A percentile compares a stretch with the other conserved stretches of the same genome.
phyloP scores from a whole-genome alignment of 768 basidiomycete species.

The Rhizopogon vinicolor region DNA sequence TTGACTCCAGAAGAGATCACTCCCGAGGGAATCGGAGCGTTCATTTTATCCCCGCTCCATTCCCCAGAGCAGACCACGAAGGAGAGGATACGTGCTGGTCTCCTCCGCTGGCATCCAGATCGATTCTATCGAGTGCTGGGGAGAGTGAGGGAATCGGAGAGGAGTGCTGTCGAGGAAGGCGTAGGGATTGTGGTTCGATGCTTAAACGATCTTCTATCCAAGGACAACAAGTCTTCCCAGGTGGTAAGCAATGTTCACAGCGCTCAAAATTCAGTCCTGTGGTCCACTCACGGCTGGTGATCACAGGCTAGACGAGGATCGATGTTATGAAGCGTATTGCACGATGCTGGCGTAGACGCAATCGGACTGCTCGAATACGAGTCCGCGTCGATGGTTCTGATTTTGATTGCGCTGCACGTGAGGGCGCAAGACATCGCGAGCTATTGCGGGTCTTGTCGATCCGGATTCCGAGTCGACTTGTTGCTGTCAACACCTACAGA shows the following conservation, averaged over 20 bases:
- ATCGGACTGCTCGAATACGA: background rate
- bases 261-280: background rate
- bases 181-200: conserved; percentile 64
- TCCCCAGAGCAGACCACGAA: conserved; percentile 53
- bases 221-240: conserved; percentile 20
- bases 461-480: too few relatives aligned
- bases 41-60: conserved; percentile 64
- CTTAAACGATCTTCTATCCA: conserved; percentile 60
- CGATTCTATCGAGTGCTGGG: conserved; percentile 56
- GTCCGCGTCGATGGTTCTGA: background rate
- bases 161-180: conserved; percentile 48
- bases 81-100: conserved; percentile 61
- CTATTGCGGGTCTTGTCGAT: too few relatives aligned
- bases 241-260: conserved; percentile 11
- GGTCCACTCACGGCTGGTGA: background rate
- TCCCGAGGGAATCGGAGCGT: conserved; percentile 46
- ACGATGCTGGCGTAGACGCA: background rate
- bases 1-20: conserved; percentile 44
- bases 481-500: too few relatives aligned
- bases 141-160: conserved; percentile 51
- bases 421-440: too few relatives aligned
- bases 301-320: conserved; percentile 15
- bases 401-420: background rate
- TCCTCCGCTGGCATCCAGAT: conserved; percentile 82
- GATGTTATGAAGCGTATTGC: background rate